Evolutionary conservation across 148 eudicot species (phyloP).

Genomic region (Dysphania ambrosioides): DNA sequence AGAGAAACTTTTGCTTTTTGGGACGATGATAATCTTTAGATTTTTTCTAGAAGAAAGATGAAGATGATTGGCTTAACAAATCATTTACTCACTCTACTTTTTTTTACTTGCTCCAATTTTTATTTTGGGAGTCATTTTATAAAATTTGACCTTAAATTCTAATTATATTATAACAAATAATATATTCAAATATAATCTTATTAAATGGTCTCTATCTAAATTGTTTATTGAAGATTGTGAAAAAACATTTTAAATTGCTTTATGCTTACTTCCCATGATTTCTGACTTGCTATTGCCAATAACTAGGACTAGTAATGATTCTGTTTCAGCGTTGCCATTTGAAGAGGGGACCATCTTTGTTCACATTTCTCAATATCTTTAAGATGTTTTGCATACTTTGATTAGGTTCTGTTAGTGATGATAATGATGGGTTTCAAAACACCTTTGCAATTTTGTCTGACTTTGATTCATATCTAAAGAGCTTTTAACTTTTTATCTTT

Average conservation of each 20-base stretch:
- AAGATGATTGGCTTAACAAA: not conserved
- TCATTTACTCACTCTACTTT: constrained; percentile 21
- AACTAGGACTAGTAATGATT: constrained; percentile 29
- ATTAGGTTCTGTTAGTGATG: constrained; percentile 6
- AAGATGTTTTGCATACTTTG: not conserved
- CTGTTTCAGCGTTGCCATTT: constrained; percentile 8
- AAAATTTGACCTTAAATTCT: too few species aligned
- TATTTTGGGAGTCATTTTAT: too few species aligned
- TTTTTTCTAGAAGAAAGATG: not conserved
- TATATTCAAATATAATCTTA: too few species aligned
- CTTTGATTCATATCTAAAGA: too few species aligned
- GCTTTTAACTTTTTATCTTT: too few species aligned
- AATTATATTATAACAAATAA: too few species aligned
- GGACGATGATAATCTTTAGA: constrained; percentile 4
- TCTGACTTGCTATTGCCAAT: constrained; percentile 28
- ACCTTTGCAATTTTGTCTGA: too few species aligned
- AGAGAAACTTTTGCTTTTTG: constrained; percentile 18
- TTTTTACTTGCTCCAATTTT: too few species aligned
- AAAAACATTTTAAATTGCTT: too few species aligned
- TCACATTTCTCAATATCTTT: constrained; percentile 3
- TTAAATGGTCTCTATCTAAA: too few species aligned
- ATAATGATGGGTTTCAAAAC: not conserved
- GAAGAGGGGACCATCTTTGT: constrained; percentile 12
- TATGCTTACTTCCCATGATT: constrained; percentile 17
- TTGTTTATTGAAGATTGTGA: too few species aligned